Base-by-base conservation (phyloP, 179 eudicot genomes). In the Gypsophila paniculata region DNA sequence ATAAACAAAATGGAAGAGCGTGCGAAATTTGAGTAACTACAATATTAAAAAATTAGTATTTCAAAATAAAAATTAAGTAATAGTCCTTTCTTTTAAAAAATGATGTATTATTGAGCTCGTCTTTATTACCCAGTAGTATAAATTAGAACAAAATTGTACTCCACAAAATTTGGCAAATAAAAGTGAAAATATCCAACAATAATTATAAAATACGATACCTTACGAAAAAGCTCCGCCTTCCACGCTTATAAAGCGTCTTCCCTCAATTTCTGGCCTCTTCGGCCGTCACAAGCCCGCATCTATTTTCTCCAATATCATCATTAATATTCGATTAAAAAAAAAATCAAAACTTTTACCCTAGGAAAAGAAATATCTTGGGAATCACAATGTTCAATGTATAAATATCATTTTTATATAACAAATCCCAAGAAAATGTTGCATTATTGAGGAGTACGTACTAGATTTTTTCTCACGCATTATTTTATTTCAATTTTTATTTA, bases 351-450 rank as follows among this genome's bases (percentile, higher is more conserved):
- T 36, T 6, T 18, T 21, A 60, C 63, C 38, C 61, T 69, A 15
- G 38, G 54, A 29, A 29, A 29, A 29, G 63, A 54, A 54, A 76
- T 25, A 54, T 71, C 67, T 71, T 3, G 75, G 71, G 53, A 73
- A 65, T 51, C 70, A 22, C 76, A 73, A 36, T 65, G 12, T 57
- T 53, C 52, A 42, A 65, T 23, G 11, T 42, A 48, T 39, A 5
- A 51, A 51, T 61, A 60, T 46, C 26, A 61, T 39, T 34, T 48
- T 25, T 8, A n/a, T 55, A 52, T 8, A 32, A 8, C 61, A 57
- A 77, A 77, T 77, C 76, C 80, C 76, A 13, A 77, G 80, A 67
- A 2, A 65, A 19, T 12, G 29, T 19, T 22, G 3, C 69, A 44
- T 44, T 65, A 42, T 21, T 65, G 29, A 9, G 29, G 9, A 26